These are phyloP conservation scores for Pseudogymnoascus sp. DNA, from an alignment of 2,329 filamentous ascomycete species.

Conservation along the genomic window DNA sequence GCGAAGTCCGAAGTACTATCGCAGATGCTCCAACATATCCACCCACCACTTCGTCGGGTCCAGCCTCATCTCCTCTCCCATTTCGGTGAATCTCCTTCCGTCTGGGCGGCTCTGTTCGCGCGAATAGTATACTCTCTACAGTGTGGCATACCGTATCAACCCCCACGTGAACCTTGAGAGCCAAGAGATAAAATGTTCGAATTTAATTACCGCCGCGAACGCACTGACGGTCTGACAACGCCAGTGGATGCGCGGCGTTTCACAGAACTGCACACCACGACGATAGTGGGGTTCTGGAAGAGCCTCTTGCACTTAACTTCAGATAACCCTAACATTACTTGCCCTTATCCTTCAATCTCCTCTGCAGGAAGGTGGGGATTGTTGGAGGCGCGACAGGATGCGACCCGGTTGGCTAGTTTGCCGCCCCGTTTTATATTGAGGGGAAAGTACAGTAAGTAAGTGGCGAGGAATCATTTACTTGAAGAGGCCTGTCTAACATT, in stretches of 20 bases:
- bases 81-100: not conserved
- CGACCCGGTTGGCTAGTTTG: not conserved
- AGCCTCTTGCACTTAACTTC: not conserved
- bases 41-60: not conserved
- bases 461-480: not conserved
- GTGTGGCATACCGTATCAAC: not conserved
- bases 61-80: not conserved
- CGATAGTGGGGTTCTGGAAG: not conserved
- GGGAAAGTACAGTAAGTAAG: not conserved
- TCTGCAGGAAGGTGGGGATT: not conserved
- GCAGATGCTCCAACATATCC: not conserved
- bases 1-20: too few species aligned
- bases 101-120: not conserved
- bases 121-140: not conserved
- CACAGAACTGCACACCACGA: not conserved
- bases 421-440: not conserved
- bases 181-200: not conserved
- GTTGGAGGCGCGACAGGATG: not conserved
- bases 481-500: not conserved
- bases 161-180: not conserved
- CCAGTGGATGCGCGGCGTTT: not conserved
- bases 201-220: not conserved
- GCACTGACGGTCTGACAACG: not conserved
- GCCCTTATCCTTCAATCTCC: not conserved
- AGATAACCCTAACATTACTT: not conserved